phyloP scores from a whole-genome alignment of 208 protist species.

The Leishmania turanica region DNA sequence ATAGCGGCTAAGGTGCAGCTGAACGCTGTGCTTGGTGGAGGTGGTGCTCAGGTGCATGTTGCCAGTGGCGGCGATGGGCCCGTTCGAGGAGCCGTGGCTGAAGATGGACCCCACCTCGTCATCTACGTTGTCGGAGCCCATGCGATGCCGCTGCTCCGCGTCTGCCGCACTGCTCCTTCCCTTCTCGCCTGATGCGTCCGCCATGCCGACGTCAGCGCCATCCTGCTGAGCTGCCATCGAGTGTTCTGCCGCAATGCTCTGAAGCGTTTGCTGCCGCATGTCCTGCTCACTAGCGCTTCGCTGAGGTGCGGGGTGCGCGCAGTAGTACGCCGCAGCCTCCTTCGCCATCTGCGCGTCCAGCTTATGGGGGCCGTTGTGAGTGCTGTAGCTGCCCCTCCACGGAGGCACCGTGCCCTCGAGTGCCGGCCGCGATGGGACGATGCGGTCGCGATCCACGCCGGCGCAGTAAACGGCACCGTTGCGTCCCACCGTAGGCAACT shows the following conservation, averaged over 20 bases:
- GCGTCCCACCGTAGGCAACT: conserved; percentile 50
- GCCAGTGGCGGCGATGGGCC: conserved; percentile 66
- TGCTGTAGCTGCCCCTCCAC: conserved; percentile 74
- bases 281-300: conserved; percentile 12
- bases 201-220: neutral
- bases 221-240: neutral
- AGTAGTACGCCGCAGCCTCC: conserved; percentile 37
- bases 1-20: conserved; percentile 47
- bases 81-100: conserved; percentile 76
- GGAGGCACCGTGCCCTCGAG: conserved; percentile 39
- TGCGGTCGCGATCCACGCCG: conserved; percentile 83
- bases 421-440: conserved; percentile 55
- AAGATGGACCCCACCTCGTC: conserved; percentile 63
- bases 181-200: neutral
- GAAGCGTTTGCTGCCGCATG: conserved; percentile 17
- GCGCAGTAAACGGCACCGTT: conserved; percentile 59
- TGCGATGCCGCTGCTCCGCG: neutral
- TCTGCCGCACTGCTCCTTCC: neutral
- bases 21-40: conserved; percentile 59
- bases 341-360: conserved; percentile 14
- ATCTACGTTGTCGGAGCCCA: neutral
- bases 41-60: conserved; percentile 53
- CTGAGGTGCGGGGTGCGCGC: conserved; percentile 4
- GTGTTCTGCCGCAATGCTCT: conserved; percentile 23
- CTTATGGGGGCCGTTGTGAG: conserved; percentile 35